Base-by-base conservation (phyloP, 108 stramenopile species). In the Pseudonitzschia multiseries region DNA sequence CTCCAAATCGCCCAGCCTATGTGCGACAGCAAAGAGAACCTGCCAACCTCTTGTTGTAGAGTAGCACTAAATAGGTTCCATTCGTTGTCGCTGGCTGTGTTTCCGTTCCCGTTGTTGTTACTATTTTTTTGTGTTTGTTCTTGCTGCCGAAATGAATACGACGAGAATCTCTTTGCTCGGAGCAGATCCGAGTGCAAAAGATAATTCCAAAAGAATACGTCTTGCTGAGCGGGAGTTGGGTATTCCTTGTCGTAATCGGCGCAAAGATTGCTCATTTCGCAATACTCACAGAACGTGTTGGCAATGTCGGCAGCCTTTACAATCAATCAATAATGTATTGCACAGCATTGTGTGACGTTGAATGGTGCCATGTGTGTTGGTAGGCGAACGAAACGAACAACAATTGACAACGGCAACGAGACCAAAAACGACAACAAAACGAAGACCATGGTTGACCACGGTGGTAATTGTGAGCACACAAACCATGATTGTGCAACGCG, bases 271-370 rank as follows among this genome's bases (percentile, higher is more conserved):
- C 80, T 88, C 83, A 86, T 84, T 53, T 94, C 79, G 67, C 83
- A 81, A 63, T 79, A 71, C 71, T 89, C 93, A 56, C 87, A 90
- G 74, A 90, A 95, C n/a, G 91, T 89, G 57, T 95, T 95, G 31
- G 87, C 93, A 67, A 95, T 79, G 73, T 95, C 93, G 18, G 81
- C 73, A 13, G 83, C 93, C 28, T 91, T 77, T 12, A 28, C 27
- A 59, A 59, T 13, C 50, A n/a, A 51, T 4, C 4, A 51, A 51
- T 3, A 10, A 10, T 8, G 50, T 2, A 4, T 8, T 17, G n/a
- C 17, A 51, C 9, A 10, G n/a, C 50, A 10, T 51, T 3, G 50
- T 17, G 17, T 4, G 50, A 51, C 1, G 20, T n/a, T n/a, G n/a
- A n/a, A n/a, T n/a, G n/a, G n/a, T n/a, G n/a, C n/a, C n/a, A n/a